Base-by-base conservation (phyloP, 768 basidiomycete species). In the Psilocybe cyanescens region DNA sequence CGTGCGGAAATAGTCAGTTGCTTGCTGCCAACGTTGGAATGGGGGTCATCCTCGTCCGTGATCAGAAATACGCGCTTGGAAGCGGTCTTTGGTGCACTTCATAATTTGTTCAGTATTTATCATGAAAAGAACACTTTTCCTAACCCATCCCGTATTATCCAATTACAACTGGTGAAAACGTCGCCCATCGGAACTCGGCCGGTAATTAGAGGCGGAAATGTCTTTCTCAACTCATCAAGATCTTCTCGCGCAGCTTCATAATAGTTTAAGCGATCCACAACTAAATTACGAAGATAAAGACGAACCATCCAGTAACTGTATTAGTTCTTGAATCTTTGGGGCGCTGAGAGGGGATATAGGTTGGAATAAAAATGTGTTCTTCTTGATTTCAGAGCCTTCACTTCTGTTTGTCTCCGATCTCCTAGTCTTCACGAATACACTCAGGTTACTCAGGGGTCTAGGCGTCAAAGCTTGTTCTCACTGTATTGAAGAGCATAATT, bases 31-130 rank as follows among this genome's bases (percentile, higher is more conserved):
- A 79, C 71, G 9, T 83, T 82, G 4, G 83, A 75, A 70, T 84
- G 86, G 2, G 95, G 95, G 65, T 91, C 75, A 67, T 95, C 94
- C 65, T 92, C 88, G 70, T 99, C 91, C 0, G 97, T 99, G 46
- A 99, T 91, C 41, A 97, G 78, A 72, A 98, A 98, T 1, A 99
- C 84, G 4, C 95, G 88, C 71, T 97, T 96, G n/a, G 90, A 88
- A 2, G 94, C 93, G 0, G 88, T 93, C 70, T 95, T 94, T 19
- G 89, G 88, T 7, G 92, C 91, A 9, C 93, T 95, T 62, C 19
- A 17, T 48, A 7, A 41, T 55, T 44, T 39, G 17, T 30, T 29
- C 55, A 31, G 28, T 46, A 58, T 54, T 49, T 35, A 14, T 28
- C 8, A 17, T 19, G 4, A 16, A 46, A 9, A 30, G 33, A 2